Base-by-base conservation (phyloP, 163 green algal genomes). In the Scenedesmus sp. region DNA sequence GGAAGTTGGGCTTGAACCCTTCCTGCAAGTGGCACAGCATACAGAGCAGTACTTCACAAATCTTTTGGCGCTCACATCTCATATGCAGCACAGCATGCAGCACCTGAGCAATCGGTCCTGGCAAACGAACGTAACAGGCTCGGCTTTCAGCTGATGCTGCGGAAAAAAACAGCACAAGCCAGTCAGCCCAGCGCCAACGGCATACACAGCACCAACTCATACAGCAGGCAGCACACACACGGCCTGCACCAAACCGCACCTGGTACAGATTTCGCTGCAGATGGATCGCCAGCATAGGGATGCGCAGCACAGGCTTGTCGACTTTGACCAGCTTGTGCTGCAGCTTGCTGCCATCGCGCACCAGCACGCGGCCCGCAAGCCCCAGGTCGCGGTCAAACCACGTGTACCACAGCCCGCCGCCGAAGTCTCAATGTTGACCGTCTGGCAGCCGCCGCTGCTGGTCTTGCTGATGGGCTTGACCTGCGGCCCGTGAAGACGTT, bases 261-360 rank as follows among this genome's bases (percentile, higher is more conserved):
- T 87, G 82, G 44, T 44, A 95, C 49, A 90, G 26, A 51, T 59
- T 94, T 46, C 78, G 94, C 84, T 92, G 94, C 53, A 99, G 94
- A 93, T 99, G 98, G 93, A 99, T 99, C 30, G 98, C 98, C 86
- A 99, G 95, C 95, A 99, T 99, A 42, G 98, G 97, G 80, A 99
- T 98, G 87, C 98, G 95, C 91, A 99, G 91, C 87, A 99, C 96
- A 12, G 98, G 97, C 51, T 93, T 91, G 85, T 96, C 92, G 26
- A 99, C 93, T 20, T 95, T 95, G 22, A 99, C 97, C 86, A 99
- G 95, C 79, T 49, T 73, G 51, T 88, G 88, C 37, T 46, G 42
- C 76, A 91, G 61, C 87, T 78, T 87, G 68, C 82, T 42, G 53
- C 82, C 82, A 20, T 92, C 86, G 0, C 89, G 86, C n/a, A 95